Evolutionary conservation across 257 asterid genomes (phyloP), one percentile per base, ranked within the genome.

Genomic region (Penstemon davidsonii): DNA sequence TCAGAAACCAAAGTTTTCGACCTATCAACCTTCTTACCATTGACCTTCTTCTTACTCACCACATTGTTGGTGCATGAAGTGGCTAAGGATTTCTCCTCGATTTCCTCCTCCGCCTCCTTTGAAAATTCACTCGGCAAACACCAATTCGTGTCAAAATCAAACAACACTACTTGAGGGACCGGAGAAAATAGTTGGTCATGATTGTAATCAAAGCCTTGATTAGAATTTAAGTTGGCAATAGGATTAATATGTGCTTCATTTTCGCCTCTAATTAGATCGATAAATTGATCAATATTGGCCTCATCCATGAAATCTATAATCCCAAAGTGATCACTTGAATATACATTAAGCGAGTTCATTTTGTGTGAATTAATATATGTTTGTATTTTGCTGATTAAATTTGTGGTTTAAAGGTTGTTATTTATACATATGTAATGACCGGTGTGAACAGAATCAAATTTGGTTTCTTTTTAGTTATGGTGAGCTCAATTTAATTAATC

Each of bases 1-100:
- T 91, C 98, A 3, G 95, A 88, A 39, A 84, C 69, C 77, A 88
- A 66, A 9, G 94, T 87, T 69, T 85, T 73, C 3, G 94, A 82
- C 45, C 96, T 76, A 61, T 91, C 96, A 2, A 33, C 44, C 80
- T 80, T 86, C 2, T 46, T 60, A 19, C 44, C 52, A 15, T 15
- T 0, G 18, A 15, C 18, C 47, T 36, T 53, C 67, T 55, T 66
- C 60, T 65, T 75, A 13, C 10, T 61, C 8, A 71, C 8, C 36
- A 60, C 19, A n/a, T 42, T 45, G 2, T 57, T 53, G 0, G 76
- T 57, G 19, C 18, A 15, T 15, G 77, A 42, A 36, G 64, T 61
- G 10, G 54, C 84, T 2, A 85, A 81, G 7, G 84, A 79, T 18
- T 73, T 85, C 6, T 80, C 84, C 9, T 53, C 79, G 0, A 52